Evolutionary conservation across 352 stramenopile genomes (phyloP).

Genomic region (Phytophthora sansomeana): DNA sequence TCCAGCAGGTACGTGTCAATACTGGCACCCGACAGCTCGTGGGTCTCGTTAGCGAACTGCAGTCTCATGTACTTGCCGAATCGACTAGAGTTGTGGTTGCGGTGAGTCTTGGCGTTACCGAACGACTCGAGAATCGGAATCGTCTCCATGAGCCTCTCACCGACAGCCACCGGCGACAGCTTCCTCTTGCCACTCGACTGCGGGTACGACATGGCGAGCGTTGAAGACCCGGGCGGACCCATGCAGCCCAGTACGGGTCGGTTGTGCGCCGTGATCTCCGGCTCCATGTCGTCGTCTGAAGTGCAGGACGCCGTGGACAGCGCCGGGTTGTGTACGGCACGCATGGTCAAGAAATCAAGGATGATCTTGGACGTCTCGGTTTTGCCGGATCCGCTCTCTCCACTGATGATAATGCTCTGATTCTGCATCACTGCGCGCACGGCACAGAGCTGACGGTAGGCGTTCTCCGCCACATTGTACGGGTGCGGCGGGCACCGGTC

Average conservation of each 20-base stretch:
- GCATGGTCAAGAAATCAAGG: constrained; percentile 85
- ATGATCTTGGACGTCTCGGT: constrained; percentile 97
- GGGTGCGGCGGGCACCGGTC: constrained; percentile 80
- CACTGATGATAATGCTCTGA: constrained; percentile 96
- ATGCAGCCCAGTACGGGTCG: constrained; percentile 37
- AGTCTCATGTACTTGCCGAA: constrained; percentile 94
- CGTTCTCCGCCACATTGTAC: constrained; percentile 88
- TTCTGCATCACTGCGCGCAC: constrained; percentile 89
- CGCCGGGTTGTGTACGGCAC: constrained; percentile 59
- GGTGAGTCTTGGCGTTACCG: constrained; percentile 89
- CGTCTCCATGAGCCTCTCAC: constrained; percentile 85
- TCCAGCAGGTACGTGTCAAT: constrained; percentile 88
- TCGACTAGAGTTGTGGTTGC: constrained; percentile 93
- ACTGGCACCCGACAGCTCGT: constrained; percentile 81
- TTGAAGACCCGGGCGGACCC: constrained; percentile 52
- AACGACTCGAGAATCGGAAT: constrained; percentile 94
- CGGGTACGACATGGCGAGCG: constrained; percentile 76
- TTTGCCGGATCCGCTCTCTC: constrained; percentile 95
- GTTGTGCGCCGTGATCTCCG: constrained; percentile 57
- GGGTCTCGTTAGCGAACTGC: constrained; percentile 71
- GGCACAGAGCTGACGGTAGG: constrained; percentile 84
- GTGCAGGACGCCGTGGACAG: constrained; percentile 55
- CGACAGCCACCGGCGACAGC: constrained; percentile 72
- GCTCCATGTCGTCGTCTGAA: constrained; percentile 72
- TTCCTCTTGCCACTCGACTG: constrained; percentile 65